Percentiles rank a stretch among this genome's conserved stretches.
Conservation (phyloP, 2,329 filamentous ascomycete species). For the Biscogniauxia mediterranea region DNA sequence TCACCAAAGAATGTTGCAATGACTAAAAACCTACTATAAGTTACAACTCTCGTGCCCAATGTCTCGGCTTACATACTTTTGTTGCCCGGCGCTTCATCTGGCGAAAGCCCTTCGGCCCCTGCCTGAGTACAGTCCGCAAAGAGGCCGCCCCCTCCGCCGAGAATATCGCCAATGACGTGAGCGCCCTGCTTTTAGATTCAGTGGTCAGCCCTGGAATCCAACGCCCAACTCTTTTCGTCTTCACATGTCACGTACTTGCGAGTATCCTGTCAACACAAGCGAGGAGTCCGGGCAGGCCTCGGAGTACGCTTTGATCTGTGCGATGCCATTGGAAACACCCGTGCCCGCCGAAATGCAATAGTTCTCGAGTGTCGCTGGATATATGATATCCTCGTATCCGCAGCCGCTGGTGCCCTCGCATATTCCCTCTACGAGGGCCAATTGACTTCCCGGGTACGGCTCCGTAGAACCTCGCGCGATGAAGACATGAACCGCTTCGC, state of each 20-base stretch:
- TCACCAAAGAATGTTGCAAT: constrained; percentile 29
- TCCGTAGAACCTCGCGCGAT: neutral
- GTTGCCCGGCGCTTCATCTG: constrained; percentile 10
- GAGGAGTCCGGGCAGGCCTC: too few species aligned
- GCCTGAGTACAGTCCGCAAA: constrained; percentile 15
- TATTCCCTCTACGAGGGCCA: neutral
- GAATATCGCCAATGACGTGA: constrained; percentile 19
- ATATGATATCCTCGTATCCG: neutral
- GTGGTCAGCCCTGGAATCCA: neutral
- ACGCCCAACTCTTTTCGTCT: too few species aligned
- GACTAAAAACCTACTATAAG: constrained; percentile 5
- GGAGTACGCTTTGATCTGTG: neutral
- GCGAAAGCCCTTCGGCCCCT: constrained; percentile 10
- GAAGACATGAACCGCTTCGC: neutral
- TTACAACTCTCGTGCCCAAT: neutral
- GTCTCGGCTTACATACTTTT: constrained; percentile 4
- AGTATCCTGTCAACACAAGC: too few species aligned
- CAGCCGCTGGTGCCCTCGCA: neutral
- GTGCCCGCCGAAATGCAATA: neutral
- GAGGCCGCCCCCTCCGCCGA: constrained; percentile 21
- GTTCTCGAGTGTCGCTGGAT: neutral
- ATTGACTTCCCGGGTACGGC: neutral
- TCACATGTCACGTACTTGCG: too few species aligned
- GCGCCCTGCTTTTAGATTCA: constrained; percentile 6
- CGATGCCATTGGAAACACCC: neutral